These are phyloP conservation scores for Bacidia rubella DNA, from an alignment of 495 filamentous ascomycete genomes.

Conservation along the genomic window DNA sequence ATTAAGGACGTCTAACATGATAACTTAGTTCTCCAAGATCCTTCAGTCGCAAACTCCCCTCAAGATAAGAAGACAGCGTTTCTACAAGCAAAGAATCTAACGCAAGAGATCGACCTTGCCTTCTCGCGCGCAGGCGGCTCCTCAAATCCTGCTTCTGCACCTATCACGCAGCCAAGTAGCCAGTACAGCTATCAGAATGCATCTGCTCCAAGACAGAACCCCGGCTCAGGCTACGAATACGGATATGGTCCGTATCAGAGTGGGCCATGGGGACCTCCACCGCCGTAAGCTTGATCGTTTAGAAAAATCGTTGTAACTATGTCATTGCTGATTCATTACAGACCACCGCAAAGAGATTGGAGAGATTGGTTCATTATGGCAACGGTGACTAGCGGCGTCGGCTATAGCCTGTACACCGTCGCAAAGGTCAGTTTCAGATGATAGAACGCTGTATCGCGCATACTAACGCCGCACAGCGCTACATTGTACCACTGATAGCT, in stretches of 20 bases:
- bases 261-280: slow-evolving; percentile 54
- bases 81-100: slow-evolving; percentile 91
- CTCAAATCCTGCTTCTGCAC: slow-evolving; percentile 23
- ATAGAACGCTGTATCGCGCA: not conserved
- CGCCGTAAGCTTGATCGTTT: slow-evolving; percentile 43
- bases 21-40: slow-evolving; percentile 75
- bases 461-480: slow-evolving; percentile 43
- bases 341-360: slow-evolving; percentile 74
- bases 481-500: slow-evolving; percentile 77
- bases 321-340: slow-evolving; percentile 18
- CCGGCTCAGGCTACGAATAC: slow-evolving; percentile 46
- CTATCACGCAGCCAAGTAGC: slow-evolving; percentile 20
- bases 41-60: slow-evolving; percentile 77
- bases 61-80: slow-evolving; percentile 87
- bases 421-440: slow-evolving; percentile 46
- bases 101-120: slow-evolving; percentile 77
- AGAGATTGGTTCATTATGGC: slow-evolving; percentile 98
- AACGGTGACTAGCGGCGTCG: slow-evolving; percentile 71
- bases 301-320: not conserved
- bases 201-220: slow-evolving; percentile 35
- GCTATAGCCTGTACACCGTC: slow-evolving; percentile 76
- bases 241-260: slow-evolving; percentile 47
- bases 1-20: not conserved
- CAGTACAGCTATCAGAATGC: slow-evolving; percentile 33
- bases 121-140: slow-evolving; percentile 50